These are phyloP conservation scores for Geotrichum phurueaensis DNA, from an alignment of 1,139 yeast species.

Conservation along the genomic window DNA sequence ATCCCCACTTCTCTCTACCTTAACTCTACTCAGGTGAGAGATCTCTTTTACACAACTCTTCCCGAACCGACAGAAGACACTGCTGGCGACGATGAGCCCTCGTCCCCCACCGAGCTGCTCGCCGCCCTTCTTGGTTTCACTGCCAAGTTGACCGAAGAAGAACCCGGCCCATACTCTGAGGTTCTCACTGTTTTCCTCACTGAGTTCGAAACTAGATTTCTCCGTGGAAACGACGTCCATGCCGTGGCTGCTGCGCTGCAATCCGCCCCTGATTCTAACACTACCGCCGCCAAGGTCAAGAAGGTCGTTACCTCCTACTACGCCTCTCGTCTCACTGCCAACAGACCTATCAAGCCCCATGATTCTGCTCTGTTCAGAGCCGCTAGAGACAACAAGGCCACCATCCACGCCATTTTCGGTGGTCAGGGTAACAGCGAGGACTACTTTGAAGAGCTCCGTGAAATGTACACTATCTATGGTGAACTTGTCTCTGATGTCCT, in stretches of 20 bases:
- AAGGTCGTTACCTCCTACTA: conserved; percentile 68
- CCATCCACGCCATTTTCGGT: conserved; percentile 82
- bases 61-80: conserved; percentile 76
- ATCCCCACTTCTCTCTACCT: conserved; percentile 80
- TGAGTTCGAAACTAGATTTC: conserved; percentile 79
- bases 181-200: conserved; percentile 62
- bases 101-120: conserved; percentile 79
- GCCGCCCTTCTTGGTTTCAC: conserved; percentile 80
- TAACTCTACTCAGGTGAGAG: conserved; percentile 79
- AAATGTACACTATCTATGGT: conserved; percentile 68
- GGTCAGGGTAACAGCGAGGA: conserved; percentile 99
- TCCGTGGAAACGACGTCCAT: conserved; percentile 77
- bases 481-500: conserved; percentile 71
- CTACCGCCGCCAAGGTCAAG: conserved; percentile 66
- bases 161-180: conserved; percentile 57
- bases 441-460: conserved; percentile 93
- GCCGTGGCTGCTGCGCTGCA: conserved; percentile 73
- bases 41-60: conserved; percentile 70
- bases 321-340: conserved; percentile 47
- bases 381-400: conserved; percentile 50
- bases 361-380: conserved; percentile 62
- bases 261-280: conserved; percentile 43
- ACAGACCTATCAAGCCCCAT: conserved; percentile 48
- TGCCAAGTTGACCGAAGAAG: conserved; percentile 49
- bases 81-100: conserved; percentile 84